These are phyloP conservation scores for Panicum hallii DNA, from an alignment of 202 grass and related monocot genomes.

Conservation along the genomic window DNA sequence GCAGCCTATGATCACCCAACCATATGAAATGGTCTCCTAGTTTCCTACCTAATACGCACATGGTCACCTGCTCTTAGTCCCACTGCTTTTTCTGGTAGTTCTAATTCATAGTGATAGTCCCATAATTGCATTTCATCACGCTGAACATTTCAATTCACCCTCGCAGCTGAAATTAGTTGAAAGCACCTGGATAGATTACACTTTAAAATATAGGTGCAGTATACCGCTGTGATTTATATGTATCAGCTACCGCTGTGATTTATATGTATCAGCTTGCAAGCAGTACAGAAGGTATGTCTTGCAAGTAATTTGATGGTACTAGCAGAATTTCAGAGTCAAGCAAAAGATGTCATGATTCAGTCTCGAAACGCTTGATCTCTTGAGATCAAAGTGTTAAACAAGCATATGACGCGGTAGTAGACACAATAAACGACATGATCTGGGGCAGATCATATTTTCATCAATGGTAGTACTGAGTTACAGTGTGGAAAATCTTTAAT, in stretches of 20 bases:
- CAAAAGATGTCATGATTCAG: slow-evolving; percentile 21
- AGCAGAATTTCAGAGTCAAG: background rate
- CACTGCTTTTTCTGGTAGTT: slow-evolving; percentile 13
- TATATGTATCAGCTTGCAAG: background rate
- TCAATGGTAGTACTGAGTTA: slow-evolving; percentile 33
- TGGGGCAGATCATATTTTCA: slow-evolving; percentile 18
- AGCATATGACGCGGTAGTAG: background rate
- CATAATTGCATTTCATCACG: background rate
- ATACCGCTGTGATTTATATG: background rate
- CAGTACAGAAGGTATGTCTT: slow-evolving; percentile 10
- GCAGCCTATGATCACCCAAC: slow-evolving; percentile 17
- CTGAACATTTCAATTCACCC: background rate
- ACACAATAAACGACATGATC: background rate
- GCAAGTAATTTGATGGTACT: slow-evolving; percentile 6
- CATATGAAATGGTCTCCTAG: slow-evolving; percentile 44
- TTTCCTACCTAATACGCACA: slow-evolving; percentile 58
- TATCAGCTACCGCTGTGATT: too few species aligned
- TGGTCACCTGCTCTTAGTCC: slow-evolving; percentile 12
- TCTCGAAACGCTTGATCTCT: slow-evolving; percentile 3
- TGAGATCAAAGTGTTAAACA: background rate
- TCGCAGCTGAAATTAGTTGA: background rate
- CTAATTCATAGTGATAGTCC: too few species aligned
- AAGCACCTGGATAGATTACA: background rate
- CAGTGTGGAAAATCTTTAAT: slow-evolving; percentile 43
- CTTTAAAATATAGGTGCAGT: background rate